These are phyloP conservation scores for Alternaria sp. DNA, from an alignment of 2,329 filamentous ascomycete species.

Conservation along the genomic window DNA sequence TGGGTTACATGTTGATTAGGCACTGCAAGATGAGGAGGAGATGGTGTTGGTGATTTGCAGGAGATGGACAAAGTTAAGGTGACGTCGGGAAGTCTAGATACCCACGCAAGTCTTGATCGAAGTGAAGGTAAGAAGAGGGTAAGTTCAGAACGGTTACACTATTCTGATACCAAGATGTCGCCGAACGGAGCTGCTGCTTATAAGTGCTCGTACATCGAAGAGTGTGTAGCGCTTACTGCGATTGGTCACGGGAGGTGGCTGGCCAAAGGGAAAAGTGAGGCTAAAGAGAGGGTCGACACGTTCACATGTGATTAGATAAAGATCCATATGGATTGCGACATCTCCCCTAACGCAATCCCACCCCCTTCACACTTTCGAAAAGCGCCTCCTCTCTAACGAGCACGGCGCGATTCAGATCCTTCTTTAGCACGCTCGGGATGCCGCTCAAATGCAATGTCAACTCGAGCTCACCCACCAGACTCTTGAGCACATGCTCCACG, in stretches of 20 bases:
- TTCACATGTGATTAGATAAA: background rate
- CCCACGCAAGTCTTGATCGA: background rate
- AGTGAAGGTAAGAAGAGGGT: background rate
- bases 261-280: background rate
- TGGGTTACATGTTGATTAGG: too few species aligned
- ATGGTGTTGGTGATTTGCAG: background rate
- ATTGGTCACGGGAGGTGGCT: background rate
- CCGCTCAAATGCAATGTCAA: slow-evolving; percentile 34
- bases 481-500: slow-evolving; percentile 50
- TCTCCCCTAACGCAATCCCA: slow-evolving; percentile 14
- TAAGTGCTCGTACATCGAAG: background rate
- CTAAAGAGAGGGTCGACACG: background rate
- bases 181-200: background rate
- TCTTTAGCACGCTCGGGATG: slow-evolving; percentile 25
- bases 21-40: background rate
- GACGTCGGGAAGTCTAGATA: background rate
- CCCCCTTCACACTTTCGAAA: slow-evolving; percentile 24
- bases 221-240: background rate
- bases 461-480: slow-evolving; percentile 28
- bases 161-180: background rate
- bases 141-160: background rate
- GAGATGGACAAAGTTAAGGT: background rate
- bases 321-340: background rate
- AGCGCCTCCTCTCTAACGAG: slow-evolving; percentile 30
- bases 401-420: slow-evolving; percentile 25